Conservation (phyloP, 2,329 filamentous ascomycete genomes). For the Plenodomus tracheiphilus region DNA sequence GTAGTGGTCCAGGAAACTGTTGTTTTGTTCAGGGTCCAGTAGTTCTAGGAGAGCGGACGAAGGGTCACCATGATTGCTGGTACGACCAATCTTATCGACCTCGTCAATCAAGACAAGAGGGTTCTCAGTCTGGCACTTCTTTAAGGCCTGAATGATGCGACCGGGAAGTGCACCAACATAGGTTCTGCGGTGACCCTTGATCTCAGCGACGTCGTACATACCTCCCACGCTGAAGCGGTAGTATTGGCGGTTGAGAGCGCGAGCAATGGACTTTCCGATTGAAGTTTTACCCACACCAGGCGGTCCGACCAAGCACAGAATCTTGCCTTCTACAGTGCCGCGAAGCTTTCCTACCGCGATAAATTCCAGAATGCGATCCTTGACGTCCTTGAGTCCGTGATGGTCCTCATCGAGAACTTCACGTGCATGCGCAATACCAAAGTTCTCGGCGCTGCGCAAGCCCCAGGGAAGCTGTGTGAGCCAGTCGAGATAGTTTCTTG, state of each 20-base stretch:
- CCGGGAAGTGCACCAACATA: constrained; percentile 96
- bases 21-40: constrained; percentile 96
- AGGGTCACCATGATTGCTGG: constrained; percentile 88
- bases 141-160: constrained; percentile 95
- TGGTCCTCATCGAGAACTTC: constrained; percentile 94
- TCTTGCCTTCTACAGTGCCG: constrained; percentile 97
- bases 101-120: constrained; percentile 96
- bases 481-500: constrained; percentile 97
- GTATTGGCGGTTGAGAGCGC: constrained; percentile 92
- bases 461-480: constrained; percentile 98
- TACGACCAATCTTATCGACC: constrained; percentile 95
- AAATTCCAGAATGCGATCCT: constrained; percentile 96
- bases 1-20: constrained; percentile 96
- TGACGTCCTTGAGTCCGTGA: constrained; percentile 95
- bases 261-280: constrained; percentile 96
- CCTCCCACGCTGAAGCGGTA: constrained; percentile 98
- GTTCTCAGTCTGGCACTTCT: constrained; percentile 99
- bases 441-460: constrained; percentile 92
- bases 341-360: constrained; percentile 97
- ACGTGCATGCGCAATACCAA: constrained; percentile 89
- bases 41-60: constrained; percentile 91
- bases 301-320: constrained; percentile 94
- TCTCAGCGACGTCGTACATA: constrained; percentile 95
- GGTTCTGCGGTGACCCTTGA: constrained; percentile 95
- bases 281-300: constrained; percentile 98